A percentile compares a stretch with the other conserved stretches of the same genome.
Evolutionary conservation across 495 filamentous ascomycete species (phyloP).

Genomic region (Xylaria longipes): DNA sequence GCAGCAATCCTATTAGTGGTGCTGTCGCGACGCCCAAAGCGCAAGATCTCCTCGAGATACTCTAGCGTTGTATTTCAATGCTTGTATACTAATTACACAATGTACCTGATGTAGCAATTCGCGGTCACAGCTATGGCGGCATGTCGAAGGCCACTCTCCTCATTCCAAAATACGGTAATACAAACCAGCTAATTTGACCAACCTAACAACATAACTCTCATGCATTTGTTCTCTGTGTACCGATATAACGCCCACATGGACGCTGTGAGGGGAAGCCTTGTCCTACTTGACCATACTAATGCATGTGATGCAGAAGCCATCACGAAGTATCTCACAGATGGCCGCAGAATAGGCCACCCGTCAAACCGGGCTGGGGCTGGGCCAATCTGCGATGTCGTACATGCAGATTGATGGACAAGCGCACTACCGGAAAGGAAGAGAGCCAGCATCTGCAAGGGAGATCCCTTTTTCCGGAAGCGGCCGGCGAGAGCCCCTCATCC

Average conservation of each 20-base stretch:
- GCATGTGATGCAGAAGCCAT: conserved; percentile 20
- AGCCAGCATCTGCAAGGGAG: conserved; percentile 19
- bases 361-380: conserved; percentile 19
- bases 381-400: conserved; percentile 15
- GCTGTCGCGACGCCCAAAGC: not conserved
- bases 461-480: conserved; percentile 8
- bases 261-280: not conserved
- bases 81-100: conserved; percentile 24
- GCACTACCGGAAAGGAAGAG: not conserved
- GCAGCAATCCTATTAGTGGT: not conserved
- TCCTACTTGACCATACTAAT: conserved; percentile 1
- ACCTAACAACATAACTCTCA: not conserved
- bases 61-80: conserved; percentile 23
- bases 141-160: conserved; percentile 39
- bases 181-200: conserved; percentile 16
- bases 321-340: conserved; percentile 20
- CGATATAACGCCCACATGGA: not conserved
- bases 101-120: conserved; percentile 28
- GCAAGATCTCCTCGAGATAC: conserved; percentile 22
- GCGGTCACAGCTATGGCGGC: conserved; percentile 11
- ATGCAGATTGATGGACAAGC: conserved; percentile 15
- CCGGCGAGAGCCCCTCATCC: not conserved
- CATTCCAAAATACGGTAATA: conserved; percentile 32
- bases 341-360: conserved; percentile 24
- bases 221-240: not conserved